phyloP scores from a whole-genome alignment of 805 yeast species.

The Lachancea fermentati region DNA sequence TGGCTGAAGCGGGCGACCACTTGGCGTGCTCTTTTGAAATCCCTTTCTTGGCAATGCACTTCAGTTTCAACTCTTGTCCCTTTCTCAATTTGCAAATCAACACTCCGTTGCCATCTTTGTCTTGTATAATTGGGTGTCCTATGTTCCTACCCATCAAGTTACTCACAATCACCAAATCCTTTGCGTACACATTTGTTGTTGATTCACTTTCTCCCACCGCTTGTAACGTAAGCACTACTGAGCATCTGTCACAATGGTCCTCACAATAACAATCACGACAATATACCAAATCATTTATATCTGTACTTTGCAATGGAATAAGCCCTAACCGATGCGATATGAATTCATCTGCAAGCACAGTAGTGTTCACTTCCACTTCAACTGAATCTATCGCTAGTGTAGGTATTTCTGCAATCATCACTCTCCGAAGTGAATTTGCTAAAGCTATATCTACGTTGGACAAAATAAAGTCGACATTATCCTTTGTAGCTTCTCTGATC shows the following conservation, averaged over 20 bases:
- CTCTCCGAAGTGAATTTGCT: conserved; percentile 88
- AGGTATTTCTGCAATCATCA: conserved; percentile 94
- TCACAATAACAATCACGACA: conserved; percentile 97
- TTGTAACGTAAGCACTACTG: conserved; percentile 77
- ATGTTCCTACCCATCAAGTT: conserved; percentile 38
- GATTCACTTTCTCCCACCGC: conserved; percentile 88
- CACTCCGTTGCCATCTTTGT: conserved; percentile 75
- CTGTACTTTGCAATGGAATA: conserved; percentile 79
- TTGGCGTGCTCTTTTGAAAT: conserved; percentile 97
- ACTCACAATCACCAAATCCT: conserved; percentile 55
- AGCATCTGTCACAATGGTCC: conserved; percentile 92
- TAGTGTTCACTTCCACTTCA: conserved; percentile 86
- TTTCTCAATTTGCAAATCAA: conserved; percentile 84
- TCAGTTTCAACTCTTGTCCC: conserved; percentile 83
- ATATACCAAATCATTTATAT: conserved; percentile 77
- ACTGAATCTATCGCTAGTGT: conserved; percentile 95
- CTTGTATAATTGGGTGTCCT: conserved; percentile 85
- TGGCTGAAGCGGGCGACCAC: conserved; percentile 96
- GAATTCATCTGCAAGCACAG: conserved; percentile 95
- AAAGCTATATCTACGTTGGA: conserved; percentile 82
- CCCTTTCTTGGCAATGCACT: conserved; percentile 96
- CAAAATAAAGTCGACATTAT: conserved; percentile 84
- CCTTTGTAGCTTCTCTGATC: conserved; percentile 78
- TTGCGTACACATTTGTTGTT: conserved; percentile 84
- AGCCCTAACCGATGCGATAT: conserved; percentile 91